A percentile compares a stretch with the other conserved stretches of the same genome.
phyloP scores from a whole-genome alignment of 2,329 filamentous ascomycete genomes.

The Aspergillus amoenus region DNA sequence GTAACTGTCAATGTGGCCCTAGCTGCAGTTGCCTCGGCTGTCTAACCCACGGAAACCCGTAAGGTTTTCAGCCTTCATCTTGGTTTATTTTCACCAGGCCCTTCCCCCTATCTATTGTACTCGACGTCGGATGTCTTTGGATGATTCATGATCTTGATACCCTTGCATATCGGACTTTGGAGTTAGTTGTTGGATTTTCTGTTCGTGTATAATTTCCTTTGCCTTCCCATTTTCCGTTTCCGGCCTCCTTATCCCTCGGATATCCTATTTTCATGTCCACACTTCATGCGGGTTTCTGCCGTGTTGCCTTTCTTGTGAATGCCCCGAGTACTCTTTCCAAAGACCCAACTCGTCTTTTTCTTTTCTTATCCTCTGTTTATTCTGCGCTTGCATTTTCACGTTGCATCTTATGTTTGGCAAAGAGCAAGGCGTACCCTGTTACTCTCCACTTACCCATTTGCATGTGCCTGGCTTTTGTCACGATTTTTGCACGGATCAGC shows the following conservation, averaged over 20 bases:
- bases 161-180: slow-evolving; percentile 22
- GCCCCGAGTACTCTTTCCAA: neutral
- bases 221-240: neutral
- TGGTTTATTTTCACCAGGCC: neutral
- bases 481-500: neutral
- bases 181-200: slow-evolving; percentile 10
- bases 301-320: neutral
- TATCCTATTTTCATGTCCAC: neutral
- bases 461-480: neutral
- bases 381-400: neutral
- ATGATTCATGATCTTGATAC: slow-evolving; percentile 32
- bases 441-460: neutral
- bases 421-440: neutral
- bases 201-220: slow-evolving; percentile 5
- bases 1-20: slow-evolving; percentile 53
- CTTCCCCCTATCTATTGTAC: slow-evolving; percentile 3
- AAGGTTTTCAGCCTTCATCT: slow-evolving; percentile 35
- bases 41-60: slow-evolving; percentile 51
- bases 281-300: neutral
- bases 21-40: slow-evolving; percentile 55
- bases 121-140: slow-evolving; percentile 9
- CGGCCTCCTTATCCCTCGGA: neutral
- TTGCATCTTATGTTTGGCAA: neutral
- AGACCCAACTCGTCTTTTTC: neutral
- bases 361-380: neutral